These are phyloP conservation scores for Scedosporium dehoogii DNA, from an alignment of 2,329 filamentous ascomycete species.

Conservation along the genomic window DNA sequence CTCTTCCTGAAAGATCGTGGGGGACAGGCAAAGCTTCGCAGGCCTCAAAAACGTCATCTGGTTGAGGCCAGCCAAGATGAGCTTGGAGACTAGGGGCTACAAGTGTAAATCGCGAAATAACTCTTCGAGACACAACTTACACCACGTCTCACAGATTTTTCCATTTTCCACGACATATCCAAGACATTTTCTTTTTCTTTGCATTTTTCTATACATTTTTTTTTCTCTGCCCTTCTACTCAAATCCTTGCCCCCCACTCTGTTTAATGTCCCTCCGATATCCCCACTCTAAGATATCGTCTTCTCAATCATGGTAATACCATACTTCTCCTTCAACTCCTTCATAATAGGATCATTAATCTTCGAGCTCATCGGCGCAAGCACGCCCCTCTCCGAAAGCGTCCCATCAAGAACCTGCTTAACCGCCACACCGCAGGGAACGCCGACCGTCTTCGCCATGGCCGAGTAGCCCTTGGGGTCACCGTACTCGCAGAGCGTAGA, in stretches of 20 bases:
- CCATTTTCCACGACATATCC: background rate
- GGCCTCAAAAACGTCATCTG: too few species aligned
- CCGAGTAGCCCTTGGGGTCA: conserved; percentile 64
- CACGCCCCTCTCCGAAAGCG: conserved; percentile 61
- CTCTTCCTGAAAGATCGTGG: too few species aligned
- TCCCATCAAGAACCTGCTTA: conserved; percentile 67
- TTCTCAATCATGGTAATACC: conserved; percentile 66
- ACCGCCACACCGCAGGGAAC: conserved; percentile 57
- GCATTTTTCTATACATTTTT: background rate
- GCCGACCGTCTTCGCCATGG: conserved; percentile 78
- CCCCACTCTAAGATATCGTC: conserved; percentile 29
- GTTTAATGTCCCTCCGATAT: background rate
- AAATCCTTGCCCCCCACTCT: too few species aligned
- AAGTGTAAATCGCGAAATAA: too few species aligned
- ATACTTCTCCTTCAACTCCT: conserved; percentile 69
- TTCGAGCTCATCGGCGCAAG: conserved; percentile 66
- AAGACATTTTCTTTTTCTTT: background rate
- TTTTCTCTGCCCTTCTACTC: background rate
- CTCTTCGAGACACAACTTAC: background rate
- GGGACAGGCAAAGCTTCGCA: too few species aligned
- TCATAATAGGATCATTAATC: conserved; percentile 64
- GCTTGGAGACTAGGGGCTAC: too few species aligned
- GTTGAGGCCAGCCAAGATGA: too few species aligned
- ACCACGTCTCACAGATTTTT: background rate
- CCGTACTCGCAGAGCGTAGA: conserved; percentile 80